Conservation (phyloP, 192 early-diverging fungal genomes). For the Coemansia sp. region DNA sequence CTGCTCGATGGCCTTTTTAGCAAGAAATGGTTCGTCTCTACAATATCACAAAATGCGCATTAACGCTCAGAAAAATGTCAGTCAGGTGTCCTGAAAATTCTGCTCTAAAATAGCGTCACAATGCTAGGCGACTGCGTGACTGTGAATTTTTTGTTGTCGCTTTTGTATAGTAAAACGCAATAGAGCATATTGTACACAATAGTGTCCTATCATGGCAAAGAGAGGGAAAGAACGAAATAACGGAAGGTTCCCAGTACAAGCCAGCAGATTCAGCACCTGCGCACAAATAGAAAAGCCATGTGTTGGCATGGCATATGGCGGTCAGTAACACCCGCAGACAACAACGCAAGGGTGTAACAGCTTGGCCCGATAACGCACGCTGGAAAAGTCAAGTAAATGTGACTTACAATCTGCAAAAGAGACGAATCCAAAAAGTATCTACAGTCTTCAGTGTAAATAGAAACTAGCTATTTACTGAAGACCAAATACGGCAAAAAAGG, state of each 20-base stretch:
- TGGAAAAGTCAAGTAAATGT: neutral
- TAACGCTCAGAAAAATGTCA: neutral
- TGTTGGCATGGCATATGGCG: neutral
- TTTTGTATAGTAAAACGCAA: constrained; percentile 1
- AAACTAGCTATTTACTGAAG: constrained; percentile 6
- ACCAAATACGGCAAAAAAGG: constrained; percentile 9
- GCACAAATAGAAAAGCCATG: neutral
- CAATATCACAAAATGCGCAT: constrained; percentile 5
- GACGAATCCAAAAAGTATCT: constrained; percentile 9
- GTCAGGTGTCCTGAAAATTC: neutral
- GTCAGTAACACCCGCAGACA: neutral
- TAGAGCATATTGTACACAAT: neutral
- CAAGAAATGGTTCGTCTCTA: constrained; percentile 39
- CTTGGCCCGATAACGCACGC: neutral
- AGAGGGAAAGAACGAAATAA: neutral
- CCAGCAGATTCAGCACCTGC: neutral
- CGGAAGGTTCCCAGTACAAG: too few species aligned
- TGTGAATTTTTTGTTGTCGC: neutral
- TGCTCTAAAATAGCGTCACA: neutral
- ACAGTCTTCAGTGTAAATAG: constrained; percentile 7
- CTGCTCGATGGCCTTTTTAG: constrained; percentile 12
- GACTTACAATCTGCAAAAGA: constrained; percentile 8
- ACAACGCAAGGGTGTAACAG: too few species aligned
- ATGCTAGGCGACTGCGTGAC: neutral
- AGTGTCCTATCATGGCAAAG: neutral